A percentile compares a stretch with the other conserved stretches of the same genome.
Conservation (phyloP, 2,329 filamentous ascomycete genomes). For the Rhinocladiella similis region DNA sequence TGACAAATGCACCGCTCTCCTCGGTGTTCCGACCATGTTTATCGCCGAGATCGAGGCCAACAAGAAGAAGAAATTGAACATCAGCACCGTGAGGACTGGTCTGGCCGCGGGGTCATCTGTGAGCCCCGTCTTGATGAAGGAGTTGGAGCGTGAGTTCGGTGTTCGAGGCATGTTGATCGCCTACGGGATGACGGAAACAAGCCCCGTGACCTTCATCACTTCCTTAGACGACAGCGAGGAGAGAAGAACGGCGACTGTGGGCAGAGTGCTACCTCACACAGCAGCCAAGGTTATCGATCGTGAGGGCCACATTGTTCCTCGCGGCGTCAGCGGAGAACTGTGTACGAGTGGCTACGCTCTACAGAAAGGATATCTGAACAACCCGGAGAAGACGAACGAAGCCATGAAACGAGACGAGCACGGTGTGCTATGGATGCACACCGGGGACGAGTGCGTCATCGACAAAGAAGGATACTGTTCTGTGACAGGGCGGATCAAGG, state of each 20-base stretch:
- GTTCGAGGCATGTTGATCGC: conserved; percentile 85
- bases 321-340: conserved; percentile 73
- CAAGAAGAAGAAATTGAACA: conserved; percentile 6
- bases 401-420: conserved; percentile 52
- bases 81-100: conserved; percentile 66
- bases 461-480: conserved; percentile 72
- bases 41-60: conserved; percentile 21
- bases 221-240: conserved; percentile 69
- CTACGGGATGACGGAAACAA: conserved; percentile 95
- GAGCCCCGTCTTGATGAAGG: conserved; percentile 63
- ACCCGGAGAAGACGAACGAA: conserved; percentile 66
- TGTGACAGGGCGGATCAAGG: conserved; percentile 69
- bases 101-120: conserved; percentile 85
- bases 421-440: conserved; percentile 76
- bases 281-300: conserved; percentile 73
- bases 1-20: conserved; percentile 40
- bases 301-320: conserved; percentile 61
- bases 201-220: conserved; percentile 72
- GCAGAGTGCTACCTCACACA: conserved; percentile 78
- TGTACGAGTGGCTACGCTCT: conserved; percentile 80
- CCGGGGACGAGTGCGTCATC: conserved; percentile 86
- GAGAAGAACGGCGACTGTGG: conserved; percentile 73
- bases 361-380: conserved; percentile 86
- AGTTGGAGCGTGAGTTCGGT: conserved; percentile 70
- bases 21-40: conserved; percentile 27